A percentile compares a stretch with the other conserved stretches of the same genome.
phyloP scores from a whole-genome alignment of 73 alveolate species.

The Paramecium caudatum region DNA sequence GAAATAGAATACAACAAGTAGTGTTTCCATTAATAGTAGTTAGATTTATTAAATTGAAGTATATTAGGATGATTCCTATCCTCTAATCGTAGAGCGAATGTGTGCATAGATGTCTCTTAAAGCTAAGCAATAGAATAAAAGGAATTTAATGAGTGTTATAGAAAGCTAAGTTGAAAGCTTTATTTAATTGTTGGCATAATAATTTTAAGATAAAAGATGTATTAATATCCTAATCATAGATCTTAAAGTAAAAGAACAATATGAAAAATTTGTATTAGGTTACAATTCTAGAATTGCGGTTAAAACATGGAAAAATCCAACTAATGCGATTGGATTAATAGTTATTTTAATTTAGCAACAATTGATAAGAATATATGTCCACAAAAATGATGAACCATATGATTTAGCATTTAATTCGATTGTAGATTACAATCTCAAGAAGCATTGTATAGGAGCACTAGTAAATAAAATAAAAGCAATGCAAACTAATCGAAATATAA shows the following conservation, averaged over 20 bases:
- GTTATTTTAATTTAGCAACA: background rate
- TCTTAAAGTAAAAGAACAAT: conserved; percentile 14
- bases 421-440: background rate
- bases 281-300: background rate
- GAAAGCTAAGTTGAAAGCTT: background rate
- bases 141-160: background rate
- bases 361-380: background rate
- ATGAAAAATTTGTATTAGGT: background rate
- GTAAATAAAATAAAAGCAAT: background rate
- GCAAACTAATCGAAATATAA: background rate
- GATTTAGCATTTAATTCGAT: background rate
- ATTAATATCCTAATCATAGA: background rate
- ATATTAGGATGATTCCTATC: conserved; percentile 27
- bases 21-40: background rate
- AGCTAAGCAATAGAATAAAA: background rate
- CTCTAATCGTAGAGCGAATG: background rate
- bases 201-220: conserved; percentile 19
- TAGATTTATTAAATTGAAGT: conserved; percentile 20
- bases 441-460: background rate
- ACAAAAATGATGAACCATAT: background rate
- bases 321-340: background rate
- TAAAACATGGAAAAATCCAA: background rate
- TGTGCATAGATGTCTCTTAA: background rate
- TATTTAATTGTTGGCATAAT: background rate
- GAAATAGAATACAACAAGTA: background rate